These are phyloP conservation scores for Rhizoclosmatium globosum DNA, from an alignment of 192 early-diverging fungal species.

Conservation along the genomic window DNA sequence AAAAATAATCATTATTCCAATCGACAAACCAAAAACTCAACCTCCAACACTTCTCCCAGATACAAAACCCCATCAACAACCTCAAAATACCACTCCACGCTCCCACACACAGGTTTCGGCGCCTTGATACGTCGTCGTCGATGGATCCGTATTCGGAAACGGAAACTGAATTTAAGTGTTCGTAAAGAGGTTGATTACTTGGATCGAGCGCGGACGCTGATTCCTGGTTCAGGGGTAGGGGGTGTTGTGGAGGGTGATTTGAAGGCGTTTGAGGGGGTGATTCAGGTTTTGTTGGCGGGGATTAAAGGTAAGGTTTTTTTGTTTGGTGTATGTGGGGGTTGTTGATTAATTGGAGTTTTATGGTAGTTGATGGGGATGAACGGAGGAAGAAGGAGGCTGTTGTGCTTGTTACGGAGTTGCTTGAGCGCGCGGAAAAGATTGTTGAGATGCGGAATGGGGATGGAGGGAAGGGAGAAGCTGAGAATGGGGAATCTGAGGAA, in stretches of 20 bases:
- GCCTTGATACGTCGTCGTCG: constrained; percentile 74
- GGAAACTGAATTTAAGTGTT: constrained; percentile 57
- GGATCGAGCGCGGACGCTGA: constrained; percentile 24
- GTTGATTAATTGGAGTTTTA: constrained; percentile 23
- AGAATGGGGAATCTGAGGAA: no score
- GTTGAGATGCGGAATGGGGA: constrained; percentile 25
- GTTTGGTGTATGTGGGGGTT: no score
- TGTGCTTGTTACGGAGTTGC: constrained; percentile 52
- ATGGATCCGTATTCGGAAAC: constrained; percentile 84
- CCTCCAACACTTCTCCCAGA: no score
- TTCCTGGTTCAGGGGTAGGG: neutral
- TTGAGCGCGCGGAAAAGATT: constrained; percentile 62
- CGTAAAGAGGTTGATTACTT: constrained; percentile 43
- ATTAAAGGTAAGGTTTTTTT: constrained; percentile 65
- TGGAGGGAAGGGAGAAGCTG: no score
- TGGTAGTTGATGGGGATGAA: constrained; percentile 64
- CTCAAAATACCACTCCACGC: no score
- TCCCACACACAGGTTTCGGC: no score
- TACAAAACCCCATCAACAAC: no score
- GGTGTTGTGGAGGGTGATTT: constrained; percentile 46
- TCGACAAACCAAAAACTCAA: no score
- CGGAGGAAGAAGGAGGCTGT: constrained; percentile 59
- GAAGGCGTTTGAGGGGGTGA: constrained; percentile 62
- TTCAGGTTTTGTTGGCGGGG: constrained; percentile 68
- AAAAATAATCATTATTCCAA: no score